Conservation (phyloP, 345 rosid species). For the Passiflora organensis region DNA sequence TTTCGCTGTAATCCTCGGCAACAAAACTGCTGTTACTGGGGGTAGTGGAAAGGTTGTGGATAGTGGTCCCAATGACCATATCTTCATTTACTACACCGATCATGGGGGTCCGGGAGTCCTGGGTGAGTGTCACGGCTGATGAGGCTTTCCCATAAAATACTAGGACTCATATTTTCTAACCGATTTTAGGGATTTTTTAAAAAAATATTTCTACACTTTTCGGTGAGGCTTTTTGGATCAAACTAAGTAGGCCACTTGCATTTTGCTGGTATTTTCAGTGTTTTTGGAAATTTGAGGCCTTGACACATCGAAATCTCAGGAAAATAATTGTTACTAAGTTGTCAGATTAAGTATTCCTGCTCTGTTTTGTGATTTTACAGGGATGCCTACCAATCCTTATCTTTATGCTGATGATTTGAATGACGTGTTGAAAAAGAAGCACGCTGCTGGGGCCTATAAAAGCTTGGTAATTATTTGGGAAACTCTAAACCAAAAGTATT, state of each 20-base stretch:
- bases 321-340: neutral
- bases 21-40: conserved; percentile 68
- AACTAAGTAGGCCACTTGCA: no score
- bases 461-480: conserved; percentile 52
- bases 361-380: conserved; percentile 30
- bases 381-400: conserved; percentile 90
- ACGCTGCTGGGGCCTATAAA: conserved; percentile 71
- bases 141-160: no score
- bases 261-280: no score
- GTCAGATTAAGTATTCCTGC: neutral
- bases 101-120: conserved; percentile 97
- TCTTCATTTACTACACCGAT: conserved; percentile 76
- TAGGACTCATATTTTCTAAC: no score
- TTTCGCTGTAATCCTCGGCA: conserved; percentile 81
- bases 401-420: conserved; percentile 75
- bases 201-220: no score
- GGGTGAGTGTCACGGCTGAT: conserved; percentile 47
- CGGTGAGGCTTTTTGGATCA: no score
- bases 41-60: conserved; percentile 93
- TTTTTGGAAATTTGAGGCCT: no score
- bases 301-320: no score
- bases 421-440: conserved; percentile 65
- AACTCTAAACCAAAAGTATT: conserved; percentile 11
- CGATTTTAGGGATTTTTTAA: no score
- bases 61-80: conserved; percentile 88